phyloP scores from a whole-genome alignment of 306 rosid species.

The Prosopis cineraria region DNA sequence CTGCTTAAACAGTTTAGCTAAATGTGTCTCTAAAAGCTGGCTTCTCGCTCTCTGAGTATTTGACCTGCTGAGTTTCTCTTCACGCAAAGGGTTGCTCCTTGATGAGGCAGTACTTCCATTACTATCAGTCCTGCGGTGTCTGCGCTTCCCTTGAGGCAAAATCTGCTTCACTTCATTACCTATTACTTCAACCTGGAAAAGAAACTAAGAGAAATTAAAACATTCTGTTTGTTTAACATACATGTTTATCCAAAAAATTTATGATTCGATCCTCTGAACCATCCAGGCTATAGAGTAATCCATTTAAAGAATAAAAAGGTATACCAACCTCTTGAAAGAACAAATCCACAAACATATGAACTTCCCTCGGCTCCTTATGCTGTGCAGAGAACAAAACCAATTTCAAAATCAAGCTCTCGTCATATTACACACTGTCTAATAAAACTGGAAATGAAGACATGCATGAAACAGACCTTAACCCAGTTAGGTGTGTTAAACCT shows the following conservation, averaged over 20 bases:
- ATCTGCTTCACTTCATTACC: slow-evolving; percentile 75
- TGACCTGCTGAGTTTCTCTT: slow-evolving; percentile 66
- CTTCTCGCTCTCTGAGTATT: slow-evolving; percentile 79
- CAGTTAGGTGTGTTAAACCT: slow-evolving; percentile 87
- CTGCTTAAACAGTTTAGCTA: slow-evolving; percentile 88
- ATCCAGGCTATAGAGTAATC: not conserved
- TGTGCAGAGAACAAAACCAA: slow-evolving; percentile 43
- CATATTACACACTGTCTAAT: slow-evolving; percentile 10
- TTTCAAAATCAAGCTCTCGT: slow-evolving; percentile 23
- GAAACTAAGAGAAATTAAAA: slow-evolving; percentile 30
- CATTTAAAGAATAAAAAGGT: slow-evolving; percentile 5
- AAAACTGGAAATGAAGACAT: slow-evolving; percentile 15
- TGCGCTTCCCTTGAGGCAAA: slow-evolving; percentile 69
- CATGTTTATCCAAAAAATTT: not conserved
- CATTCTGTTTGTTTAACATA: not conserved
- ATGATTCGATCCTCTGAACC: not conserved
- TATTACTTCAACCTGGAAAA: slow-evolving; percentile 65
- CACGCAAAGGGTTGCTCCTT: slow-evolving; percentile 80
- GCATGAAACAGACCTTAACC: slow-evolving; percentile 70
- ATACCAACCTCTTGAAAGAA: slow-evolving; percentile 84
- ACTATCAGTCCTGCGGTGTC: slow-evolving; percentile 78
- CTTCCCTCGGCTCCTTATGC: slow-evolving; percentile 99
- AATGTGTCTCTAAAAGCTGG: slow-evolving; percentile 90
- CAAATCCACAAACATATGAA: slow-evolving; percentile 92
- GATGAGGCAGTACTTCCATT: slow-evolving; percentile 80